Percentiles rank a stretch among this genome's conserved stretches.
phyloP scores from a whole-genome alignment of 2,329 filamentous ascomycete species.

The Colletotrichum sp. region DNA sequence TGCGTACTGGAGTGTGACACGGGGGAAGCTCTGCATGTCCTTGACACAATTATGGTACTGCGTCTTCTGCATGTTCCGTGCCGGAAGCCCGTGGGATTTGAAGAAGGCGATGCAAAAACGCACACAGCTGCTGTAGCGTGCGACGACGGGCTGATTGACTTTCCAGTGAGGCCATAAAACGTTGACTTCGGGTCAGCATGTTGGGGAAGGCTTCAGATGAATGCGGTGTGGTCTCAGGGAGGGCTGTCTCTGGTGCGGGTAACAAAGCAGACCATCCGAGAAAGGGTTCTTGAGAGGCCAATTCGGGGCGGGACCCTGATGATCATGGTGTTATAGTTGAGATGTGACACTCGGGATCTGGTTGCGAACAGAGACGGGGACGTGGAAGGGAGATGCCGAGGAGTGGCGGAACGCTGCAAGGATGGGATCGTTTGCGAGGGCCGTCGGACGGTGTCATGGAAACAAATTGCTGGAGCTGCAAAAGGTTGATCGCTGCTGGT shows the following conservation, averaged over 20 bases:
- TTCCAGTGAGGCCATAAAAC: not conserved
- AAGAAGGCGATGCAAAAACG: not conserved
- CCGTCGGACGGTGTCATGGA: not conserved
- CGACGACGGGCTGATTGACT: not conserved
- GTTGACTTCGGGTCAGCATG: not conserved
- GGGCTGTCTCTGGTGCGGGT: not conserved
- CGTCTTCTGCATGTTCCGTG: not conserved
- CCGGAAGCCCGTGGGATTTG: not conserved
- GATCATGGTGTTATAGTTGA: constrained; percentile 2
- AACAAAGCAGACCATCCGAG: not conserved
- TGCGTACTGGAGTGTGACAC: not conserved
- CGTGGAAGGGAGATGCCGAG: not conserved
- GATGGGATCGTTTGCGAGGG: not conserved
- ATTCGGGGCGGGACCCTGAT: constrained; percentile 17
- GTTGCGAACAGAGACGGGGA: not conserved
- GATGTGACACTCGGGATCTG: not conserved
- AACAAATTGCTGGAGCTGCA: not conserved
- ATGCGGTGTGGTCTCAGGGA: constrained; percentile 9
- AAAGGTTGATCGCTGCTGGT: constrained; percentile 6
- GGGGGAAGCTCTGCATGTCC: not conserved
- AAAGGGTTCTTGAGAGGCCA: not conserved
- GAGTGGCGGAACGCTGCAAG: not conserved
- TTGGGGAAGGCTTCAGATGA: constrained; percentile 1
- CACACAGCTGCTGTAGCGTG: not conserved
- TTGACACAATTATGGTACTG: not conserved